Percentiles rank a stretch among this genome's conserved stretches.
These are phyloP conservation scores for Albatrellus ellisii DNA, from an alignment of 768 basidiomycete genomes.

Conservation along the genomic window DNA sequence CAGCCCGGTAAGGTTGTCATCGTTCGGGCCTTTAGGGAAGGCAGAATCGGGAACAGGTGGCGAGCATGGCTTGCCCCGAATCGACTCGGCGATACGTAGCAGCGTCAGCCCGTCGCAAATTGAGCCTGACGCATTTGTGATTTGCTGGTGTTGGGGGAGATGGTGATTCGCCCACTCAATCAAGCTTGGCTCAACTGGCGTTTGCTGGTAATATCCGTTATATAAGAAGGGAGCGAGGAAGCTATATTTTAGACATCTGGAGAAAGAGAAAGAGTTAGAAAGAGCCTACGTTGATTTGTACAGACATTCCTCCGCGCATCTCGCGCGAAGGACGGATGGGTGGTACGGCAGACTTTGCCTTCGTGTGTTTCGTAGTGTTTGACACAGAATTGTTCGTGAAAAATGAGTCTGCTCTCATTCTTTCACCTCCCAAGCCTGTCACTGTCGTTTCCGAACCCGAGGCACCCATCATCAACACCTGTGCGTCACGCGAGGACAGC, in stretches of 20 bases:
- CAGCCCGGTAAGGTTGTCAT: conserved; percentile 78
- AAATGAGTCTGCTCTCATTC: conserved; percentile 40
- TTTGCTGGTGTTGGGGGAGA: conserved; percentile 50
- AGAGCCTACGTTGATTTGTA: conserved; percentile 13
- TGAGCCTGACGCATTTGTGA: conserved; percentile 30
- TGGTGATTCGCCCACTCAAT: conserved; percentile 86
- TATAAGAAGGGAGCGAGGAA: conserved; percentile 4
- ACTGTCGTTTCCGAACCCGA: conserved; percentile 20
- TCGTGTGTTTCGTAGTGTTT: too few species aligned
- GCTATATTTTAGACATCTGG: conserved; percentile 1
- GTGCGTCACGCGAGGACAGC: conserved; percentile 68
- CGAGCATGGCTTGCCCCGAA: conserved; percentile 49
- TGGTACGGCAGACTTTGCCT: conserved; percentile 17
- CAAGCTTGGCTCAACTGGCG: conserved; percentile 33
- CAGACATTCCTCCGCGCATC: conserved; percentile 30
- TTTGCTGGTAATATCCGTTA: conserved; percentile 12
- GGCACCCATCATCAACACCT: conserved; percentile 55
- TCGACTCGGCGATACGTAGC: conserved; percentile 74
- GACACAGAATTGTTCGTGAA: conserved; percentile 30
- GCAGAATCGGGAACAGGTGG: conserved; percentile 70
- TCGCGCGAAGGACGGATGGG: conserved; percentile 66
- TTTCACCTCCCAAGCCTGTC: conserved; percentile 25
- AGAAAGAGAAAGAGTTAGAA: background rate
- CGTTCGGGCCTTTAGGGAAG: conserved; percentile 52
- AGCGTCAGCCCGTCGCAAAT: conserved; percentile 63